These are phyloP conservation scores for Tuber umbilicatum DNA, from an alignment of 495 filamentous ascomycete genomes.

Conservation along the genomic window DNA sequence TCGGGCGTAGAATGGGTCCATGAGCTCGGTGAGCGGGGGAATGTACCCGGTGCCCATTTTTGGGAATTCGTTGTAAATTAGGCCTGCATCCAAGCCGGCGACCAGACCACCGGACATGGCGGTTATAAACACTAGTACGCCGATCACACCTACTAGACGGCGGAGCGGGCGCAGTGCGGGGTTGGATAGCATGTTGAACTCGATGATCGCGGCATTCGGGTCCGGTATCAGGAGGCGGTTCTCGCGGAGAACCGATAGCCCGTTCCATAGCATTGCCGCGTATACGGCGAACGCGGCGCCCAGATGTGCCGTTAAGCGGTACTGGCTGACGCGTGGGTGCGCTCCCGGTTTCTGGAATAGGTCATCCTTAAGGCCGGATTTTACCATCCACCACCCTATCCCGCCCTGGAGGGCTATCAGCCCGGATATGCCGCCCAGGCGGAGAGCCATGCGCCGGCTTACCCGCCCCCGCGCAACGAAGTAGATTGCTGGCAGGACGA, in stretches of 20 bases:
- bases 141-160: conserved; percentile 62
- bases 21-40: conserved; percentile 75
- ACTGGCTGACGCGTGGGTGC: conserved; percentile 89
- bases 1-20: conserved; percentile 77
- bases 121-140: conserved; percentile 73
- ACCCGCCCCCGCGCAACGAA: conserved; percentile 79
- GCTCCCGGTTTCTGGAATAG: conserved; percentile 75
- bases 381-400: conserved; percentile 99
- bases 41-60: conserved; percentile 79
- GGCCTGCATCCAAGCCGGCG: conserved; percentile 85
- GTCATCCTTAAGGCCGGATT: conserved; percentile 87
- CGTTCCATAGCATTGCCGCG: conserved; percentile 86
- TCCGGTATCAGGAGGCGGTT: conserved; percentile 57
- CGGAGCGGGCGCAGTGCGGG: conserved; percentile 67
- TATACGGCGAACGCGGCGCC: conserved; percentile 87
- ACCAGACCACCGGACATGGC: conserved; percentile 90
- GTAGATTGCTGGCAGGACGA: conserved; percentile 78
- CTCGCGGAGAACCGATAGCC: conserved; percentile 72
- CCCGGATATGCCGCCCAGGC: conserved; percentile 73
- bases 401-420: conserved; percentile 94
- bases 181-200: conserved; percentile 54
- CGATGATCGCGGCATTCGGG: conserved; percentile 51
- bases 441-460: conserved; percentile 64
- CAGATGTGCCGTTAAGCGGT: conserved; percentile 81
- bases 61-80: conserved; percentile 98